These are phyloP conservation scores for Oryza officinalis DNA, from an alignment of 176 grass and related monocot species.

Conservation along the genomic window DNA sequence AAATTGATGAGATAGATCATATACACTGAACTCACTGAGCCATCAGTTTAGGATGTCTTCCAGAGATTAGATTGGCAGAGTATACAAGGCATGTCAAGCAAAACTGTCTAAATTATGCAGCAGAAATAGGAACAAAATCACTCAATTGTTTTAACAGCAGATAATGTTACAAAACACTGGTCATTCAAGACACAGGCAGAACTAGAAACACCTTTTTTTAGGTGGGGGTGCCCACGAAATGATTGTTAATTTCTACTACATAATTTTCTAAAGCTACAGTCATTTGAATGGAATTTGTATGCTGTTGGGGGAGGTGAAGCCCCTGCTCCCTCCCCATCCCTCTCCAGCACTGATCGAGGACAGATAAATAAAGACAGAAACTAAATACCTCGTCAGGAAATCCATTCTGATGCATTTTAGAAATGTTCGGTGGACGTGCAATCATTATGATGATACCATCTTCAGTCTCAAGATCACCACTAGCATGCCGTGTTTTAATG, in stretches of 20 bases:
- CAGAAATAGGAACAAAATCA: neutral
- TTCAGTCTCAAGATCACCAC: slow-evolving; percentile 1
- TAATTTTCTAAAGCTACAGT: no score
- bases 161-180: neutral
- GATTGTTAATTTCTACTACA: no score
- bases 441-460: slow-evolving; percentile 10
- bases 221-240: no score
- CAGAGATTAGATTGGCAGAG: slow-evolving; percentile 20
- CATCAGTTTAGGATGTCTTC: slow-evolving; percentile 22
- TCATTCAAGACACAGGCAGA: neutral
- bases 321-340: no score
- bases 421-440: neutral
- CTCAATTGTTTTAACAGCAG: neutral
- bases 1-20: slow-evolving; percentile 19
- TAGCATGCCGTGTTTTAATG: neutral
- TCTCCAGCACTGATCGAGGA: neutral
- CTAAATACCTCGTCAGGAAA: slow-evolving; percentile 31
- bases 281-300: no score
- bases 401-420: slow-evolving; percentile 14
- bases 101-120: neutral
- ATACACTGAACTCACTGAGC: neutral
- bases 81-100: neutral
- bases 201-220: neutral
- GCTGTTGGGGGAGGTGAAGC: no score
- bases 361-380: neutral